These are phyloP conservation scores for Dothistroma septosporum DNA, from an alignment of 2,329 filamentous ascomycete species.

Conservation along the genomic window DNA sequence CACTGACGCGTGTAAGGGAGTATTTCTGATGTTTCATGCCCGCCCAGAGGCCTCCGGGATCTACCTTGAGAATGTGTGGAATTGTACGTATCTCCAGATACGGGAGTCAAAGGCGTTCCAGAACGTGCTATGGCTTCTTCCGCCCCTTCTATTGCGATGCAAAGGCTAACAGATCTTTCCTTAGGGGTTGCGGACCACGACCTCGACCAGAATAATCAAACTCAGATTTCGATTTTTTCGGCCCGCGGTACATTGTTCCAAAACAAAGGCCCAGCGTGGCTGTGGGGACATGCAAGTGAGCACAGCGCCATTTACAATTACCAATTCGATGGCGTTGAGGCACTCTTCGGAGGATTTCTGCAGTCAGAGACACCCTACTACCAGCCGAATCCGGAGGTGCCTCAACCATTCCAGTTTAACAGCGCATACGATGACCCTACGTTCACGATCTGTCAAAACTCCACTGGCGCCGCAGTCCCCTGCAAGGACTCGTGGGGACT, in stretches of 20 bases:
- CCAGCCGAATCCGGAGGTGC: slow-evolving; percentile 52
- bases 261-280: slow-evolving; percentile 49
- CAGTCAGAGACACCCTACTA: slow-evolving; percentile 55
- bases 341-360: slow-evolving; percentile 50
- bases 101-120: too few relatives aligned
- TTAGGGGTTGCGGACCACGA: slow-evolving; percentile 54
- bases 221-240: slow-evolving; percentile 41
- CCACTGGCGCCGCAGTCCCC: slow-evolving; percentile 14
- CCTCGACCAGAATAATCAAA: slow-evolving; percentile 40
- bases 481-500: slow-evolving; percentile 47
- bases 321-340: slow-evolving; percentile 47
- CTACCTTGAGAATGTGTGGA: slow-evolving; percentile 54
- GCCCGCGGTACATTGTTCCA: slow-evolving; percentile 43
- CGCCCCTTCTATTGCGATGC: too few relatives aligned
- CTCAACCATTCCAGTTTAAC: slow-evolving; percentile 53
- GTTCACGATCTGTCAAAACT: slow-evolving; percentile 36
- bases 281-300: slow-evolving; percentile 51
- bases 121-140: too few relatives aligned
- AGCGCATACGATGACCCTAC: slow-evolving; percentile 41
- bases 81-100: background rate
- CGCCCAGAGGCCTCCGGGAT: slow-evolving; percentile 62
- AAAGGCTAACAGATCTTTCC: background rate
- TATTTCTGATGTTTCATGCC: slow-evolving; percentile 48
- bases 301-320: slow-evolving; percentile 55
- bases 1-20: slow-evolving; percentile 63